A percentile compares a stretch with the other conserved stretches of the same genome.
phyloP scores from a whole-genome alignment of 345 rosid species.

The Linum tenue region DNA sequence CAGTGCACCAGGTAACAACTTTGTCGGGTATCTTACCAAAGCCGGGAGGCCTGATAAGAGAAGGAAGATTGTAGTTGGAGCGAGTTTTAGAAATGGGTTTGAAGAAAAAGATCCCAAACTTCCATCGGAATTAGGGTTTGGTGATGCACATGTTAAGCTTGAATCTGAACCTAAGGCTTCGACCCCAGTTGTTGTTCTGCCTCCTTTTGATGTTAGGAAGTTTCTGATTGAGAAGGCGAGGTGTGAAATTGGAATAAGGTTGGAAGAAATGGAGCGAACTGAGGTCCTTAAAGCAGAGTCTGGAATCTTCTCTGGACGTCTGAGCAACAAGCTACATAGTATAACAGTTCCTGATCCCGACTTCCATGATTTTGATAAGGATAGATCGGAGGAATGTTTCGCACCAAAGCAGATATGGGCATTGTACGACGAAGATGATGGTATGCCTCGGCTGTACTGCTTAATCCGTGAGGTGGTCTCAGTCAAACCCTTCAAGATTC shows the following conservation, averaged over 20 bases:
- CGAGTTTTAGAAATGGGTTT: slow-evolving; percentile 41
- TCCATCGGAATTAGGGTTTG: slow-evolving; percentile 30
- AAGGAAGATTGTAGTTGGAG: slow-evolving; percentile 47
- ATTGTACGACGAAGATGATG: slow-evolving; percentile 89
- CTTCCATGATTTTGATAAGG: slow-evolving; percentile 89
- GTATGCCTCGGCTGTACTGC: slow-evolving; percentile 95
- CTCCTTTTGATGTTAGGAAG: slow-evolving; percentile 76
- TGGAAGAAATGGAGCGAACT: slow-evolving; percentile 45
- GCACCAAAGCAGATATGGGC: slow-evolving; percentile 96
- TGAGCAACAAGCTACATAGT: slow-evolving; percentile 26
- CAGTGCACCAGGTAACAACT: slow-evolving; percentile 23
- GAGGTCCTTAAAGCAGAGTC: slow-evolving; percentile 20
- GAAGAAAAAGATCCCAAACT: slow-evolving; percentile 41
- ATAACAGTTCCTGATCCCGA: slow-evolving; percentile 88
- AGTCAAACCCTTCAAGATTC: slow-evolving; percentile 73
- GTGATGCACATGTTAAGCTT: slow-evolving; percentile 25
- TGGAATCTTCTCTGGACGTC: slow-evolving; percentile 18
- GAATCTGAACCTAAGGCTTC: slow-evolving; percentile 41
- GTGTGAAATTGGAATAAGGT: slow-evolving; percentile 47
- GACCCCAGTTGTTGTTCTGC: slow-evolving; percentile 35
- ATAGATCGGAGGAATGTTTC: slow-evolving; percentile 87
- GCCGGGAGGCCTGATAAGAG: slow-evolving; percentile 59
- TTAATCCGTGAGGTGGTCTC: slow-evolving; percentile 77
- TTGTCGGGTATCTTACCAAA: slow-evolving; percentile 25
- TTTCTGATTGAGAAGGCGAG: slow-evolving; percentile 72